Evolutionary conservation across 768 basidiomycete genomes (phyloP), one percentile per base, ranked within the genome.

Genomic region (Zangia roseola): DNA sequence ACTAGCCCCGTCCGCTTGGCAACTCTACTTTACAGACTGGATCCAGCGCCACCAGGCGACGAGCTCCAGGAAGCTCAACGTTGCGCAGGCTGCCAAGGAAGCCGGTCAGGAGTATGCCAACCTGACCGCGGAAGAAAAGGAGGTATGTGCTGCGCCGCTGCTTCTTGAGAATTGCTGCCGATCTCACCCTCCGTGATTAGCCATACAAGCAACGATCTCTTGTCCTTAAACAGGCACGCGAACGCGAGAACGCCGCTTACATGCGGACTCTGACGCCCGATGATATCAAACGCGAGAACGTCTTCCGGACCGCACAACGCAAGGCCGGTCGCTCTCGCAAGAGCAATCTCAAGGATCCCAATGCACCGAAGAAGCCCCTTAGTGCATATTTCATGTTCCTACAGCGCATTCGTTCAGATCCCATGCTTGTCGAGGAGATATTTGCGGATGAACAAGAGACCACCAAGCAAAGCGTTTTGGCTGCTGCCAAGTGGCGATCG

Each of bases 301-400:
- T 75, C 7, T 97, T 86, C 71, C 85, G 94, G 35, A 84, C 94
- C 34, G 91, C 91, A 25, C 93, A 95, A 70, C 84, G 94, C 51
- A 92, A 91, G 70, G 88, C 90, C 14, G 94, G 94, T 54, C 93
- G 92, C 69, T 93, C 89, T 33, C 79, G 91, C 54, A 91, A 88
- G 78, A 87, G 87, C 57, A 97, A 97, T 66, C 88, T 97, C 71
- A 95, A 94, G 73, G 93, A 97, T 65, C 93, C 93, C 28, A 95
- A 97, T 63, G 94, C 92, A 8, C 94, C 94, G 4, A 94, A 93
- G 82, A 95, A 95, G 64, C 94, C 94, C 6, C 80, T 95, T 37
- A 87, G 84, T 63, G 92, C 94, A 0, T 97, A 95, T 62, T 95
- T 97, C 56, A 89, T 94, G 84, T 97, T 94, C 74, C 68, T 95